These are phyloP conservation scores for Raphanus sativus DNA, from an alignment of 345 rosid species.

Conservation along the genomic window DNA sequence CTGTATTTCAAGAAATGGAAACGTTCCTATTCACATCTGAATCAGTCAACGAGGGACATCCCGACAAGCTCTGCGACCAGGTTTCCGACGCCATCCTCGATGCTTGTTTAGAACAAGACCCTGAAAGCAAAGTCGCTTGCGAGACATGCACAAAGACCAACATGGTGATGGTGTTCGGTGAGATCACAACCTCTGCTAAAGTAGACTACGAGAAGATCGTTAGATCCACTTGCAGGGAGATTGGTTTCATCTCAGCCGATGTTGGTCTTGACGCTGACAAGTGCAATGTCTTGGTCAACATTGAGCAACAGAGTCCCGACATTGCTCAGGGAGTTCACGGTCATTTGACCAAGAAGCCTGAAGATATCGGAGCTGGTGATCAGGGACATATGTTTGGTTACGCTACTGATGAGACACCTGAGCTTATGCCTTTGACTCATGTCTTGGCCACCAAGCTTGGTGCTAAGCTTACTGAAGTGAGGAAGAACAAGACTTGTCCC, in stretches of 20 bases:
- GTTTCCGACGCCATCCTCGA: slow-evolving; percentile 84
- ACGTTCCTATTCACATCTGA: slow-evolving; percentile 82
- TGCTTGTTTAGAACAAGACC: slow-evolving; percentile 81
- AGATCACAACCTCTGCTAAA: slow-evolving; percentile 73
- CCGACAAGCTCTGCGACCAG: slow-evolving; percentile 82
- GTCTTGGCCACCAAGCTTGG: slow-evolving; percentile 82
- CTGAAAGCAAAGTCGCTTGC: slow-evolving; percentile 87
- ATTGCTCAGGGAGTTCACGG: slow-evolving; percentile 88
- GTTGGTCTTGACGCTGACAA: slow-evolving; percentile 83
- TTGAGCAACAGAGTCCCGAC: slow-evolving; percentile 82
- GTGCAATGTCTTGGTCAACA: slow-evolving; percentile 71
- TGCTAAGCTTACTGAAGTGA: slow-evolving; percentile 80
- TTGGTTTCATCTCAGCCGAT: slow-evolving; percentile 65
- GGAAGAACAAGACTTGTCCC: slow-evolving; percentile 71
- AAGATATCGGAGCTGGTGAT: slow-evolving; percentile 87
- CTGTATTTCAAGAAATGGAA: slow-evolving; percentile 49
- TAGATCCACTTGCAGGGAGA: slow-evolving; percentile 72
- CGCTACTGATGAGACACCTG: slow-evolving; percentile 77
- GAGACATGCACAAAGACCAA: slow-evolving; percentile 84
- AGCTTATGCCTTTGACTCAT: slow-evolving; percentile 77
- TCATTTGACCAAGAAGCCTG: slow-evolving; percentile 72
- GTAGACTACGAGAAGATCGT: slow-evolving; percentile 77
- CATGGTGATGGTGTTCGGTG: slow-evolving; percentile 85
- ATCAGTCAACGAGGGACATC: slow-evolving; percentile 84
- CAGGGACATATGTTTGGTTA: slow-evolving; percentile 86